Base-by-base conservation (phyloP, 116 monocot genomes). In the Posidonia oceanica region DNA sequence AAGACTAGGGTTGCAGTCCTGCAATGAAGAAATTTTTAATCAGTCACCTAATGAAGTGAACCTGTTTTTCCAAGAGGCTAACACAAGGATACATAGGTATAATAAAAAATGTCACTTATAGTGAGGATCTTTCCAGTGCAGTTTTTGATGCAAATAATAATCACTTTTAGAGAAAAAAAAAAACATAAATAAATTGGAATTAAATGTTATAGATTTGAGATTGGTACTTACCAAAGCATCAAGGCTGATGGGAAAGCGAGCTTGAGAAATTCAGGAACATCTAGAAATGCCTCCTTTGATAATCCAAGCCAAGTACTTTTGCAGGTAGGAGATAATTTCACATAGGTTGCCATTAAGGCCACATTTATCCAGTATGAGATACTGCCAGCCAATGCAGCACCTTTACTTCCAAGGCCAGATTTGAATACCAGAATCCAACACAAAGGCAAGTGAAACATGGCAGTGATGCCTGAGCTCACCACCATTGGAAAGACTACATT, bases 341-440 rank as follows among this genome's bases (percentile, higher is more conserved):
- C 69, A 71, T 84, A 86, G 44, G 80, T 36, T 20, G 78, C 82
- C 68, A 86, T 69, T 14, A 82, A 55, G 10, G 71, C 11, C 39
- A 80, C 75, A 74, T 82, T 84, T 3, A 80, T 21, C 86, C 86
- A 86, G 55, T 82, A 84, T 13, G 84, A 90, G 14, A 90, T 74
- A 5, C 64, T 39, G 14, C 2, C 76, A 0, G 80, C 82, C 59
- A 90, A 8, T 8, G 84, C 90, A 17, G 84, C 84, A 39, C 87
- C 86, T 72, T 66, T 81, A 64, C 38, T 75, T 14, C 86, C 84
- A 56, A 90, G 81, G 7, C 80, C 78, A 21, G 70, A 79, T 66
- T 77, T 80, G 51, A 79, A 78, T 55, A 90, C 90, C 65, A 90
- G 23, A 14, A 68, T 2, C 90, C 90, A 90, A 44, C 87, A 86